These are phyloP conservation scores for Suhomyces ambrosiae DNA, from an alignment of 1,139 yeast species.

Conservation along the genomic window DNA sequence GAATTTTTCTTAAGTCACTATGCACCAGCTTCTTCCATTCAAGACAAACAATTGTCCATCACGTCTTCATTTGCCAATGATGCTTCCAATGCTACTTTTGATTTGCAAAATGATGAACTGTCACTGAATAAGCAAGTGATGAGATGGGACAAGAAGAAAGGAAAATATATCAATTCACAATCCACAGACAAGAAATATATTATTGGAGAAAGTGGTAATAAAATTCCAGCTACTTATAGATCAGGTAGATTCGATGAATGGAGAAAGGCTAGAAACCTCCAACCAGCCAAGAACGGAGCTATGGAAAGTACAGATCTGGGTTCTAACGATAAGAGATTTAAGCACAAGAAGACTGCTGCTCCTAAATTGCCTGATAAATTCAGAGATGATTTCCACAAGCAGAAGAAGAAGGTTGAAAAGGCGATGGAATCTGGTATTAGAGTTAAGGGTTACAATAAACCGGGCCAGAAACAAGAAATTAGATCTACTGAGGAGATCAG, in stretches of 20 bases:
- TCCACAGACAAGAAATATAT: conserved; percentile 85
- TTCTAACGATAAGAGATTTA: conserved; percentile 51
- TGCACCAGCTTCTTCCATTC: conserved; percentile 79
- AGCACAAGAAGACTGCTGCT: conserved; percentile 74
- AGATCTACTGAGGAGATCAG: conserved; percentile 74
- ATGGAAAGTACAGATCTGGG: conserved; percentile 39
- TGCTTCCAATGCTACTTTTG: conserved; percentile 84
- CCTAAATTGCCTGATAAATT: conserved; percentile 88
- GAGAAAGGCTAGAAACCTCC: conserved; percentile 71
- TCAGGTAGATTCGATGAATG: conserved; percentile 92
- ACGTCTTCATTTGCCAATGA: conserved; percentile 76
- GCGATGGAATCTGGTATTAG: conserved; percentile 76
- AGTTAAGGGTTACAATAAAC: conserved; percentile 68
- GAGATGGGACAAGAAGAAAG: conserved; percentile 94
- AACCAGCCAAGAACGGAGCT: conserved; percentile 54
- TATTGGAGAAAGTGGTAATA: conserved; percentile 92
- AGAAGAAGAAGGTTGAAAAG: conserved; percentile 78
- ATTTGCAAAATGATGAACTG: conserved; percentile 78
- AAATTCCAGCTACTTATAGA: conserved; percentile 87
- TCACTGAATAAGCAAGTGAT: conserved; percentile 67
- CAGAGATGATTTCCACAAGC: conserved; percentile 84
- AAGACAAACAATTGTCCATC: conserved; percentile 75
- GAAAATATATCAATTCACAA: conserved; percentile 81
- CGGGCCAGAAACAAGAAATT: conserved; percentile 61
- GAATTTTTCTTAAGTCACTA: conserved; percentile 84